These are phyloP conservation scores for Serpula lacrymans DNA, from an alignment of 768 basidiomycete species.

Conservation along the genomic window DNA sequence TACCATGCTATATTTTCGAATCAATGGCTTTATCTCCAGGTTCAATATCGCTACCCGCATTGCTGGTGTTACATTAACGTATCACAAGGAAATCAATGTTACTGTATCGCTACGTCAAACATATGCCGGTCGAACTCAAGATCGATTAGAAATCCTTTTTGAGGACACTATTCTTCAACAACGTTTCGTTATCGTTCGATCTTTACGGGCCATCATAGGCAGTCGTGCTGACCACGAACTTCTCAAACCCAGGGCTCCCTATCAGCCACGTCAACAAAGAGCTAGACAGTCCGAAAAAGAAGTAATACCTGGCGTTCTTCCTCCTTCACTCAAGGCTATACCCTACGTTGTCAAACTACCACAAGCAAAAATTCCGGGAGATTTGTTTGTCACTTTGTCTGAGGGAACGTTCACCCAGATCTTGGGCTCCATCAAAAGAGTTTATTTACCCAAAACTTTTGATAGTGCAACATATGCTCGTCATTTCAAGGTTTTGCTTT, in stretches of 20 bases:
- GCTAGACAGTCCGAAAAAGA: conserved; percentile 11
- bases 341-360: conserved; percentile 11
- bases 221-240: conserved; percentile 45
- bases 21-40: background rate
- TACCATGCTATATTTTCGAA: background rate
- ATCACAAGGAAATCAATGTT: conserved; percentile 6
- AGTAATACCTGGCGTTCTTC: conserved; percentile 20
- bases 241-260: conserved; percentile 44
- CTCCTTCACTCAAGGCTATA: conserved; percentile 12
- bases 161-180: conserved; percentile 26
- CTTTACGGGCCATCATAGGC: conserved; percentile 45
- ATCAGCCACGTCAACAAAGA: conserved; percentile 23
- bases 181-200: conserved; percentile 47
- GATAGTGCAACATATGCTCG: conserved; percentile 37
- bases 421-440: conserved; percentile 22
- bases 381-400: conserved; percentile 1
- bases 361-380: conserved; percentile 3
- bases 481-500: conserved; percentile 44
- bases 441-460: conserved; percentile 35
- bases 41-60: background rate
- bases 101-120: conserved; percentile 14
- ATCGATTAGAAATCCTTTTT: conserved; percentile 48
- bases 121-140: conserved; percentile 42
- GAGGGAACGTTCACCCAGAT: conserved; percentile 10
- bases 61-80: background rate